Evolutionary conservation across 1,284 basidiomycete species (phyloP).

Genomic region (Chiua sp.): DNA sequence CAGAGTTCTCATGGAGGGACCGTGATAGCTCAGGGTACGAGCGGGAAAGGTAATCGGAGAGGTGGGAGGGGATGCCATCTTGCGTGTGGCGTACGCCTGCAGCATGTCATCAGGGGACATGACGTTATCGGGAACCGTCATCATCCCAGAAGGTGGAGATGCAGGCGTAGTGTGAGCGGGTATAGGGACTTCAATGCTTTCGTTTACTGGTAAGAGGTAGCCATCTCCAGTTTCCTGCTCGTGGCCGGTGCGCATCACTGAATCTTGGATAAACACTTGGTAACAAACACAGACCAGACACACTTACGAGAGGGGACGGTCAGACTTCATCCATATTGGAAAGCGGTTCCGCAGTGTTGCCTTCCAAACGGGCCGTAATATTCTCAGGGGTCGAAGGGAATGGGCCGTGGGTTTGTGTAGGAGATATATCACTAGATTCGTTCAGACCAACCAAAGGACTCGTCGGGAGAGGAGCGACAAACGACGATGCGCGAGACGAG

Average conservation of each 20-base stretch:
- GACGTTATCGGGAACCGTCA: slow-evolving; percentile 52
- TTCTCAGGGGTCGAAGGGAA: slow-evolving; percentile 69
- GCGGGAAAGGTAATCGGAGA: slow-evolving; percentile 38
- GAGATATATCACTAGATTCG: slow-evolving; percentile 55
- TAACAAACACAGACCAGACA: background rate
- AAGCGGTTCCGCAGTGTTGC: slow-evolving; percentile 16
- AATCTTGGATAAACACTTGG: slow-evolving; percentile 8
- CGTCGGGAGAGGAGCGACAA: slow-evolving; percentile 59
- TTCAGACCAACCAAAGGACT: slow-evolving; percentile 30
- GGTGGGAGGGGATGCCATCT: slow-evolving; percentile 41
- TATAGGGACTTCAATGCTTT: slow-evolving; percentile 33
- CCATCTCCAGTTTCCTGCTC: slow-evolving; percentile 42
- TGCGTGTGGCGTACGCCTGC: slow-evolving; percentile 71
- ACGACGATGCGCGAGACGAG: slow-evolving; percentile 51
- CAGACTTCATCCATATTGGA: slow-evolving; percentile 59
- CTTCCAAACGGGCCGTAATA: slow-evolving; percentile 52
- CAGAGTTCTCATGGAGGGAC: slow-evolving; percentile 37
- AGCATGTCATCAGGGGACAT: slow-evolving; percentile 79
- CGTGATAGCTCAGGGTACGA: slow-evolving; percentile 27
- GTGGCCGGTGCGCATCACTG: slow-evolving; percentile 69
- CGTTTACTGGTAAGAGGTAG: slow-evolving; percentile 43
- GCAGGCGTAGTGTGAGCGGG: slow-evolving; percentile 40
- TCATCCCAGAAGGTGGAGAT: slow-evolving; percentile 46
- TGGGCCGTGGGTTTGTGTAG: slow-evolving; percentile 73
- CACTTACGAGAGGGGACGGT: slow-evolving; percentile 67